A percentile compares a stretch with the other conserved stretches of the same genome.
phyloP scores from a whole-genome alignment of 1,284 basidiomycete species.

The Ustilago sp. region DNA sequence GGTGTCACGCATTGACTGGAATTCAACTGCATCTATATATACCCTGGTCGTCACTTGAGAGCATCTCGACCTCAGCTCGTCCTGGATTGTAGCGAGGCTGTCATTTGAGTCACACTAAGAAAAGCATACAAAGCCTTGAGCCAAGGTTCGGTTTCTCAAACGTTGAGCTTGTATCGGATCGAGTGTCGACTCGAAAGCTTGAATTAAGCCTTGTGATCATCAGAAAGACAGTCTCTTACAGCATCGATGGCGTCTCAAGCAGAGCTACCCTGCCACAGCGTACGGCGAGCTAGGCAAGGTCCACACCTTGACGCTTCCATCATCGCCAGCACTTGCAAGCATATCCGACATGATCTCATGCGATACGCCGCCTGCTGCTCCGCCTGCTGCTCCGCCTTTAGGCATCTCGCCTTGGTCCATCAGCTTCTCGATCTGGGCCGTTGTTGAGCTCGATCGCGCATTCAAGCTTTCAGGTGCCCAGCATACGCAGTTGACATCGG shows the following conservation, averaged over 20 bases:
- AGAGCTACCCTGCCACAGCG: constrained; percentile 12
- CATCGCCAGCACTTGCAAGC: constrained; percentile 83
- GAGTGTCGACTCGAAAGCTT: constrained; percentile 3
- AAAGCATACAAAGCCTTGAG: neutral
- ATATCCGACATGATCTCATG: constrained; percentile 72
- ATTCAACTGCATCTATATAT: too few species aligned
- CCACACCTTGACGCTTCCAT: constrained; percentile 81
- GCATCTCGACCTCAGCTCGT: too few species aligned
- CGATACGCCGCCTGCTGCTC: constrained; percentile 11
- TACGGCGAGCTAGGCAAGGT: constrained; percentile 35
- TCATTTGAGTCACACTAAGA: neutral
- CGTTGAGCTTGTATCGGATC: constrained; percentile 5
- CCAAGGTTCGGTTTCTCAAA: neutral
- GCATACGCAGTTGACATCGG: constrained; percentile 81
- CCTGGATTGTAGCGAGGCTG: neutral
- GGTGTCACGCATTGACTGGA: too few species aligned
- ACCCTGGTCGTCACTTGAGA: too few species aligned
- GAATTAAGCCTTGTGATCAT: neutral
- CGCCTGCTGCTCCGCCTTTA: constrained; percentile 36
- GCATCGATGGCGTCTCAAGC: neutral
- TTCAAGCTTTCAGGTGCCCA: constrained; percentile 75
- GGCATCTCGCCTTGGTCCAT: constrained; percentile 52
- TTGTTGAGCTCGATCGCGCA: constrained; percentile 25
- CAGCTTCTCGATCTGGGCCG: constrained; percentile 46
- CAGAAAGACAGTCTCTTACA: neutral